Evolutionary conservation across 2,329 filamentous ascomycete species (phyloP).

Genomic region (Eutypa lata): DNA sequence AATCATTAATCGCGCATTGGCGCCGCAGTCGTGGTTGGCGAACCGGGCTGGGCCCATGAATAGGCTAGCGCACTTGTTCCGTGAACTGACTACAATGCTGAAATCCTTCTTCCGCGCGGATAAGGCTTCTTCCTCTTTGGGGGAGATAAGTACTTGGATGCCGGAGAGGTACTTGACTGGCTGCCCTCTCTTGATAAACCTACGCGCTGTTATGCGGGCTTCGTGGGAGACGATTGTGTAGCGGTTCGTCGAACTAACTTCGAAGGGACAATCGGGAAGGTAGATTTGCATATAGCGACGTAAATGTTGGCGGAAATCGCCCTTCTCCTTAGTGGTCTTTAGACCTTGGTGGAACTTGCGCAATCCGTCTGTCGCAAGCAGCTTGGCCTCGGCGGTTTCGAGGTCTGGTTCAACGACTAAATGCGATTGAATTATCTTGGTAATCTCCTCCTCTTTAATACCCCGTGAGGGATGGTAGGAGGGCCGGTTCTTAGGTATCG

Average conservation of each 20-base stretch:
- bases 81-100: slow-evolving; percentile 90
- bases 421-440: slow-evolving; percentile 59
- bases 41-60: slow-evolving; percentile 96
- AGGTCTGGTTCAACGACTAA: slow-evolving; percentile 74
- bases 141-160: slow-evolving; percentile 87
- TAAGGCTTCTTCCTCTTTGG: slow-evolving; percentile 82
- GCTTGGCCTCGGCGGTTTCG: slow-evolving; percentile 64
- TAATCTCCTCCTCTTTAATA: slow-evolving; percentile 62
- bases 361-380: slow-evolving; percentile 72
- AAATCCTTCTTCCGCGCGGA: slow-evolving; percentile 86
- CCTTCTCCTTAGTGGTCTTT: slow-evolving; percentile 73
- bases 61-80: slow-evolving; percentile 84
- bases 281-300: slow-evolving; percentile 92
- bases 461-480: slow-evolving; percentile 84
- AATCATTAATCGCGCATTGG: slow-evolving; percentile 85
- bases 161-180: slow-evolving; percentile 87
- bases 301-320: slow-evolving; percentile 82
- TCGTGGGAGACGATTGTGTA: slow-evolving; percentile 92
- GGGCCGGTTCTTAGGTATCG: slow-evolving; percentile 87
- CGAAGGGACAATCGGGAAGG: slow-evolving; percentile 88
- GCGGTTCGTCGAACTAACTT: slow-evolving; percentile 86
- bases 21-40: slow-evolving; percentile 93
- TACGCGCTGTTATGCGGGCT: slow-evolving; percentile 79
- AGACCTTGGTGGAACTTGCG: slow-evolving; percentile 67
- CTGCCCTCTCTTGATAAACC: slow-evolving; percentile 75